A percentile compares a stretch with the other conserved stretches of the same genome.
These are phyloP conservation scores for Zygosaccharomyces sapae DNA, from an alignment of 1,139 yeast species.

Conservation along the genomic window DNA sequence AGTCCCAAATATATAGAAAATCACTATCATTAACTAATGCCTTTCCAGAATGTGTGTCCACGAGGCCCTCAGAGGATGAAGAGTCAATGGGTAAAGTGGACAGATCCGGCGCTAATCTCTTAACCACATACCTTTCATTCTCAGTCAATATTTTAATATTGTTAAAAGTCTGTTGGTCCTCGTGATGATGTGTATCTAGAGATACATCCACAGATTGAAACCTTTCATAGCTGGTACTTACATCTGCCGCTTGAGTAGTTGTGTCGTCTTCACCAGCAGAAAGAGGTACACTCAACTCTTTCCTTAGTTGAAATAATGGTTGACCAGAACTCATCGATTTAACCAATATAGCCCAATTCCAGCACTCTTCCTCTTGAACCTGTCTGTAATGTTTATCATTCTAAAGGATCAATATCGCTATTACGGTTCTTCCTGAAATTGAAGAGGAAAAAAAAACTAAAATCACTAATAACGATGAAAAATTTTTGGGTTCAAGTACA, in stretches of 20 bases:
- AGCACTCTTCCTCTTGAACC: not conserved
- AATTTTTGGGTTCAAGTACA: conserved; percentile 3
- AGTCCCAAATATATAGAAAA: conserved; percentile 66
- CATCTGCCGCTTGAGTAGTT: conserved; percentile 5
- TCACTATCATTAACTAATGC: conserved; percentile 52
- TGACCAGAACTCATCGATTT: conserved; percentile 11
- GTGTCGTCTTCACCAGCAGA: conserved; percentile 4
- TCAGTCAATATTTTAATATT: conserved; percentile 28
- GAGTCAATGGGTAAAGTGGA: conserved; percentile 12
- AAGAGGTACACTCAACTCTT: conserved; percentile 16
- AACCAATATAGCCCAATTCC: not conserved
- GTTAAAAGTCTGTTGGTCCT: conserved; percentile 8
- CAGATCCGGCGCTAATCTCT: conserved; percentile 21
- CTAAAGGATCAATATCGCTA: conserved; percentile 7
- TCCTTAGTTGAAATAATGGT: conserved; percentile 23
- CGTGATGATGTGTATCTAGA: conserved; percentile 5
- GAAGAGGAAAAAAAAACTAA: not conserved
- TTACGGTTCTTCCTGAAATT: too few relatives aligned
- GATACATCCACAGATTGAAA: conserved; percentile 9
- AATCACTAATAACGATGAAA: conserved; percentile 10
- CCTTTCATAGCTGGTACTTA: conserved; percentile 8
- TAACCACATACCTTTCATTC: conserved; percentile 32
- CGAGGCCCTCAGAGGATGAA: conserved; percentile 41
- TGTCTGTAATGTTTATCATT: not conserved
- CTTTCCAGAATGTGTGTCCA: conserved; percentile 52